These are phyloP conservation scores for Chaetoscypha palmicola DNA, from an alignment of 2,329 filamentous ascomycete species.

Conservation along the genomic window DNA sequence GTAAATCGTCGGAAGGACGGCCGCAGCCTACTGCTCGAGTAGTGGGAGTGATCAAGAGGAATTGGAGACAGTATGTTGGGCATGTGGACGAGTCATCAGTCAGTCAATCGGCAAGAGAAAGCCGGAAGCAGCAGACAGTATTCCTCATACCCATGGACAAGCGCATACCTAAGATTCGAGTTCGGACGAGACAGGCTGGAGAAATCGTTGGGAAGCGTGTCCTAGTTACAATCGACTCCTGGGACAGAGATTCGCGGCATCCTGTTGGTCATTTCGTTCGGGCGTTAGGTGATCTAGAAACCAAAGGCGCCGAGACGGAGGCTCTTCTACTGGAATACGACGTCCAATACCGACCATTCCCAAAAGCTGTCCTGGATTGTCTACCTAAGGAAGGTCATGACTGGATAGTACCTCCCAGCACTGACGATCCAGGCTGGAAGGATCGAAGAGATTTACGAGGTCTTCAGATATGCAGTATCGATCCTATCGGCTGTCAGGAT, in stretches of 20 bases:
- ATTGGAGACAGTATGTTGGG: conserved; percentile 97
- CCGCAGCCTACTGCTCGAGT: conserved; percentile 88
- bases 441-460: conserved; percentile 77
- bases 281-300: conserved; percentile 87
- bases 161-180: conserved; percentile 89
- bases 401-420: conserved; percentile 81
- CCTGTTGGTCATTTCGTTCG: conserved; percentile 91
- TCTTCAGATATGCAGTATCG: conserved; percentile 92
- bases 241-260: conserved; percentile 89
- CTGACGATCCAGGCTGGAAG: conserved; percentile 78
- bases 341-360: conserved; percentile 95
- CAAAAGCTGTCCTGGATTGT: conserved; percentile 91
- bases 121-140: conserved; percentile 81
- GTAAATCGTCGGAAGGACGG: conserved; percentile 64
- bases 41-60: conserved; percentile 86
- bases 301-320: conserved; percentile 96
- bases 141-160: conserved; percentile 98
- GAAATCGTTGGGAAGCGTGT: conserved; percentile 88
- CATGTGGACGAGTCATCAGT: conserved; percentile 87
- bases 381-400: conserved; percentile 84
- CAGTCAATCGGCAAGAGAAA: conserved; percentile 64
- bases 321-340: conserved; percentile 91
- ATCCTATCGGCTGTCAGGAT: conserved; percentile 92
- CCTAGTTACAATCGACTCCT: conserved; percentile 87
- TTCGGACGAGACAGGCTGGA: conserved; percentile 82